Evolutionary conservation across 495 filamentous ascomycete genomes (phyloP).

Genomic region (Penicillium tannophilum): DNA sequence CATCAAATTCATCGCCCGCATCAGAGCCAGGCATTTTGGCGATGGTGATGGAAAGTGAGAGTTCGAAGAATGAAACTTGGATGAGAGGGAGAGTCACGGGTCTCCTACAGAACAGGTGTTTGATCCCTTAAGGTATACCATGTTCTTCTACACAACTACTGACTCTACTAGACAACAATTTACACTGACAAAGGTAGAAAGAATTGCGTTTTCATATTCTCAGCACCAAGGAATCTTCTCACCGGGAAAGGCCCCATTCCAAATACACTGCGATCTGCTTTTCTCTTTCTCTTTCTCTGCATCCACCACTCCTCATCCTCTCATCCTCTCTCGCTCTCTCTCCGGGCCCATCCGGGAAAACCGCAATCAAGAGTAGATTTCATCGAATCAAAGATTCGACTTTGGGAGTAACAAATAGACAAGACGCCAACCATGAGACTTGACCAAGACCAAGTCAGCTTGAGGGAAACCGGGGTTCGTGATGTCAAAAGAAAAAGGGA

Average conservation of each 20-base stretch:
- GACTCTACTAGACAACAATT: neutral
- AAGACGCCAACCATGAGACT: slow-evolving; percentile 52
- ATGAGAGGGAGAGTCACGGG: slow-evolving; percentile 10
- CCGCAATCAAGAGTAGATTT: slow-evolving; percentile 35
- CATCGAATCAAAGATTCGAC: slow-evolving; percentile 31
- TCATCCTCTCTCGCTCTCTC: slow-evolving; percentile 26
- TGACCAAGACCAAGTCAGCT: slow-evolving; percentile 23
- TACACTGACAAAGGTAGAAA: slow-evolving; percentile 7
- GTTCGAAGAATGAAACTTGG: slow-evolving; percentile 2
- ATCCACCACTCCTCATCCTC: slow-evolving; percentile 18
- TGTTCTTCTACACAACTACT: neutral
- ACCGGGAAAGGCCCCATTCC: slow-evolving; percentile 21
- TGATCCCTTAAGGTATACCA: neutral
- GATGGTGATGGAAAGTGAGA: slow-evolving; percentile 1
- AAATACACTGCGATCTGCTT: slow-evolving; percentile 25
- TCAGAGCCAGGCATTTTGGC: slow-evolving; percentile 52
- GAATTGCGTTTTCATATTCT: slow-evolving; percentile 33
- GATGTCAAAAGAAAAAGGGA: slow-evolving; percentile 23
- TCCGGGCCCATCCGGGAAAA: slow-evolving; percentile 31
- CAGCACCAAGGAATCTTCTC: slow-evolving; percentile 31
- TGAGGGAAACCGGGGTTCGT: slow-evolving; percentile 30
- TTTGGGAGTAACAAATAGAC: slow-evolving; percentile 39
- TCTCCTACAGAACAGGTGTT: neutral
- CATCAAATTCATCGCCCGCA: slow-evolving; percentile 55
- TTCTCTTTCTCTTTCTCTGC: slow-evolving; percentile 23